Evolutionary conservation across 1,139 yeast species (phyloP), one percentile per base, ranked within the genome.

Genomic region (Diutina catenulata): DNA sequence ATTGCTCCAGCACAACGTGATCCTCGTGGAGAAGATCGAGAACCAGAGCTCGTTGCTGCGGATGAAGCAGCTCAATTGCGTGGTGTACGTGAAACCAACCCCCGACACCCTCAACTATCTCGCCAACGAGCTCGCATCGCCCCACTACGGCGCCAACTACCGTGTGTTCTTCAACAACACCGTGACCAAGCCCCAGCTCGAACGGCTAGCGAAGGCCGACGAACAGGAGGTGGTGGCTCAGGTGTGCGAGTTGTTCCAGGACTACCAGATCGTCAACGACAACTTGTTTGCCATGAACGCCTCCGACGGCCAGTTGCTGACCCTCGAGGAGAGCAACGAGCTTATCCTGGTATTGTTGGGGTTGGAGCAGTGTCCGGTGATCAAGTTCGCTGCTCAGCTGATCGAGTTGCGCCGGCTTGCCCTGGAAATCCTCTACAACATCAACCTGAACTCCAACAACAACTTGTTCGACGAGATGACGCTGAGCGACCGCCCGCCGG

Each of bases 171-270:
- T 88, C 64, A 82, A 76, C 54, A 87, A 87, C 54, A 64, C 76
- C 19, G 69, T 87, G 25, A 67, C 75, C 39, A 88, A 88, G 57
- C 65, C 76, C 26, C 82, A 83, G 45, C 57, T 91, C 46, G 99
- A 93, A 53, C 68, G 81, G 40, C 55, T 91, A 29, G 98, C 98
- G 0, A 95, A 86, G 55, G 74, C 84, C 2, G 99, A 91, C 56
- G 93, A 84, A 51, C 68, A 76, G 49, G 98, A 88, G 52, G 75
- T 76, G 5, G 82, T 93, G 7, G 61, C 70, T 4, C 74, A 72
- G 44, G 87, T 91, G 2, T 74, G 80, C 27, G 98, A 91, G 52
- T 54, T 87, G 37, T 91, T 86, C 52, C 84, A 80, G 46, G 97
- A 91, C 55, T 88, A 80, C 53, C 66, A 74, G 44, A 77, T 83